Percentiles rank a stretch among this genome's conserved stretches.
phyloP scores from a whole-genome alignment of 1,284 basidiomycete species.

The Filobasidium uniguttulatum region DNA sequence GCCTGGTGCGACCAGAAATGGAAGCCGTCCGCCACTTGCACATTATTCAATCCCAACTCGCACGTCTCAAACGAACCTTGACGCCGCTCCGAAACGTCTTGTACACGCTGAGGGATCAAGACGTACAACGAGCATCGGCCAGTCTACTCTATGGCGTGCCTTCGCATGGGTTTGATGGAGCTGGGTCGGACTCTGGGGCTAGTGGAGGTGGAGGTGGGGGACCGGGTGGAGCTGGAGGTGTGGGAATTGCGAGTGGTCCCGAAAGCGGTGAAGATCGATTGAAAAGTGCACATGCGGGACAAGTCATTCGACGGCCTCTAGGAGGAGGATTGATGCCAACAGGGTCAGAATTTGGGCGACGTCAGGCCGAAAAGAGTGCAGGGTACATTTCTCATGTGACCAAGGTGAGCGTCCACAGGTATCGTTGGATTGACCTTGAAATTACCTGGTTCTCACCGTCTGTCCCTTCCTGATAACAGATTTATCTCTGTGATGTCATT shows the following conservation, averaged over 20 bases:
- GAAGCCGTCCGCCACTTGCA: conserved; percentile 35
- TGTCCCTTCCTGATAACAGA: neutral
- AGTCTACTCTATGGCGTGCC: conserved; percentile 6
- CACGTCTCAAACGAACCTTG: conserved; percentile 31
- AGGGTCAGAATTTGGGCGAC: too few relatives aligned
- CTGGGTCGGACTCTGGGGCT: too few relatives aligned
- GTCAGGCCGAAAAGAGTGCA: neutral
- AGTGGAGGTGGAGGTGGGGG: too few relatives aligned
- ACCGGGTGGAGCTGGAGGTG: too few relatives aligned
- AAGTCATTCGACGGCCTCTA: too few relatives aligned
- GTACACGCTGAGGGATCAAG: conserved; percentile 35
- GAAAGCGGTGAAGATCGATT: too few relatives aligned
- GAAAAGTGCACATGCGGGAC: too few relatives aligned
- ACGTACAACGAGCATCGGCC: conserved; percentile 26
- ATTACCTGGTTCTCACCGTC: too few relatives aligned
- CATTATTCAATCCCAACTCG: conserved; percentile 35
- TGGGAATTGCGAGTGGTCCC: too few relatives aligned
- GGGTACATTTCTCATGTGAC: conserved; percentile 12
- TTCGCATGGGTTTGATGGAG: too few relatives aligned
- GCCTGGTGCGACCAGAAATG: conserved; percentile 34
- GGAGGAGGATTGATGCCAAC: too few relatives aligned
- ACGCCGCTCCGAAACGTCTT: conserved; percentile 30
- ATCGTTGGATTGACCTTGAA: neutral
- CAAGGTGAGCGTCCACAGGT: conserved; percentile 5
- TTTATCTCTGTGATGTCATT: conserved; percentile 14